Evolutionary conservation across 352 stramenopile species (phyloP), one percentile per base, ranked within the genome.

Genomic region (Globisporangium cystogenes): DNA sequence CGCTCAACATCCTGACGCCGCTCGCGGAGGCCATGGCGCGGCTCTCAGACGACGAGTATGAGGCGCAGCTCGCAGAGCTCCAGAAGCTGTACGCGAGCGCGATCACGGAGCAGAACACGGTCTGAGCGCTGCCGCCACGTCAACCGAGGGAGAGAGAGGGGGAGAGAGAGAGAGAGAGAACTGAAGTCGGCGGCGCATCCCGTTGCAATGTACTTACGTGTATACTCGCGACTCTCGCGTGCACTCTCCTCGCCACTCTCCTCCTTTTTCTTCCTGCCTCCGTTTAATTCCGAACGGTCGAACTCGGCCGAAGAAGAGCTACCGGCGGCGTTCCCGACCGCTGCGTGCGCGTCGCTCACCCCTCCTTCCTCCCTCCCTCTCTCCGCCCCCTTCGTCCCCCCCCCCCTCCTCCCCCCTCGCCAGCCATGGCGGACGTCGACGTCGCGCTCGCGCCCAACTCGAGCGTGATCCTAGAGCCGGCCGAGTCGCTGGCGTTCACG

Each of bases 391-490:
- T 41, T 11, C 36, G 5, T 16, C 33, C 14, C 36, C n/a, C 15
- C 21, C 29, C 10, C 7, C 8, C 29, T 27, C n/a, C 37, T 16
- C n/a, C 21, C 40, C 29, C 16, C 53, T 47, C n/a, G 18, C n/a
- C 2, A 7, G 23, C 16, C 42, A 88, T 88, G 78, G 59, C 64
- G 16, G 77, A 79, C 50, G 68, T 75, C 52, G 76, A 88, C 40
- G 71, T 81, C 57, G 70, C 75, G 51, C 59, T 82, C 35, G 72
- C 82, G 45, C 79, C 82, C 46, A 87, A 80, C 56, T 87, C 77
- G 53, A 88, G 75, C 68, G 79, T 93, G 53, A 76, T 84, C 48
- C 60, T 95, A 18, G 84, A 95, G 37, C 84, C 84, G n/a, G 67
- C 75, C 5, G 84, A 95, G 57, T 92, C 77, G 58, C 64, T 95